phyloP scores from a whole-genome alignment of 2,329 filamentous ascomycete species.

The Colletotrichum tropicicola region DNA sequence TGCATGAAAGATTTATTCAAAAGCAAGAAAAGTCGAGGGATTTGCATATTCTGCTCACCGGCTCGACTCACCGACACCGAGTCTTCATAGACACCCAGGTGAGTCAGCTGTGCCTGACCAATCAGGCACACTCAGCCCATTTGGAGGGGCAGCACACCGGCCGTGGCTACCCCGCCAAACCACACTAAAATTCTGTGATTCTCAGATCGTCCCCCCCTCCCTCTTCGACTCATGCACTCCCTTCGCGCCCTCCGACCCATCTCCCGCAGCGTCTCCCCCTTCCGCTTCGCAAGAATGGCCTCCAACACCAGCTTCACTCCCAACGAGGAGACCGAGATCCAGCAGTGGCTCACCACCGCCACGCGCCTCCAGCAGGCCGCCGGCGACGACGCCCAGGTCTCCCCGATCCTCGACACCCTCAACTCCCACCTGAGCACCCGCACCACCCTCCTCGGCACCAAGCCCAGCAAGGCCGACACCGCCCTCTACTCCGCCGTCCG shows the following conservation, averaged over 20 bases:
- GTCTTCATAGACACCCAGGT: background rate
- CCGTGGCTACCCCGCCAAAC: slow-evolving; percentile 23
- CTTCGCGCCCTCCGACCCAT: slow-evolving; percentile 48
- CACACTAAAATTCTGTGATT: slow-evolving; percentile 20
- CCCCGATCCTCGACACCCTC: slow-evolving; percentile 77
- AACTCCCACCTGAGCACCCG: slow-evolving; percentile 89
- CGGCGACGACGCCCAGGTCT: slow-evolving; percentile 67
- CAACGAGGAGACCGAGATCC: slow-evolving; percentile 85
- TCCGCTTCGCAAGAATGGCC: slow-evolving; percentile 65
- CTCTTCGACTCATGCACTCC: slow-evolving; percentile 50
- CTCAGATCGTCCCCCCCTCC: background rate
- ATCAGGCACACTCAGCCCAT: slow-evolving; percentile 4
- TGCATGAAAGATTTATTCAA: background rate
- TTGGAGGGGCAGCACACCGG: slow-evolving; percentile 21
- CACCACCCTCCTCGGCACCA: slow-evolving; percentile 88
- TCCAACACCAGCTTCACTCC: slow-evolving; percentile 77
- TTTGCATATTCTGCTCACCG: no score
- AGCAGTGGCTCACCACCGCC: slow-evolving; percentile 86
- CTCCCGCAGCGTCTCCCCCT: slow-evolving; percentile 44
- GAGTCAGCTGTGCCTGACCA: background rate
- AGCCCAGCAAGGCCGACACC: slow-evolving; percentile 88
- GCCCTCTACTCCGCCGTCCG: slow-evolving; percentile 83
- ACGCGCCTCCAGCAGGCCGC: slow-evolving; percentile 70
- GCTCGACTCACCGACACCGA: background rate
- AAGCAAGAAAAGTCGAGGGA: background rate